These are phyloP conservation scores for Lactarius sp. DNA, from an alignment of 768 basidiomycete species.

Conservation along the genomic window DNA sequence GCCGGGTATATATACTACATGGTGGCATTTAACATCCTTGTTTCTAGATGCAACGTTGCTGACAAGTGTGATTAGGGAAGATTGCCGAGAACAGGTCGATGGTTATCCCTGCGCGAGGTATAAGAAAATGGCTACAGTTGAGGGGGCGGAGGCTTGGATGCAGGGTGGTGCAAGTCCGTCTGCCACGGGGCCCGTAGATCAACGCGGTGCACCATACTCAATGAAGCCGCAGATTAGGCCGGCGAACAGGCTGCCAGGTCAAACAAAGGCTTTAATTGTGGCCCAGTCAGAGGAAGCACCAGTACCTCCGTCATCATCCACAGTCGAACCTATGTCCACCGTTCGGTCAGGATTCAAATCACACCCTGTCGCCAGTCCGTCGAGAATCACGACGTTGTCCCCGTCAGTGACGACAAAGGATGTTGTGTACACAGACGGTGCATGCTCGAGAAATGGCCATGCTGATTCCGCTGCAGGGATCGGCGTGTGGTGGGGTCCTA, in stretches of 20 bases:
- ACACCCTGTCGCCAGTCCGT: not conserved
- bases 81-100: conserved; percentile 64
- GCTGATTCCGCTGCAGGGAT: conserved; percentile 65
- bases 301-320: not conserved
- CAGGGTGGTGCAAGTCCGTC: conserved; percentile 7
- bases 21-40: conserved; percentile 41
- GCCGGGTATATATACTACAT: conserved; percentile 65
- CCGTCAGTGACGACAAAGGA: conserved; percentile 33
- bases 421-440: conserved; percentile 83
- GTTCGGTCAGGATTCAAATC: not conserved
- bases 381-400: not conserved
- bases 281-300: not conserved
- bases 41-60: not conserved
- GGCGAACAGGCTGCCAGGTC: not conserved
- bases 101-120: conserved; percentile 56
- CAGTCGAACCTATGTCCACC: not conserved
- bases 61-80: conserved; percentile 47
- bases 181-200: not conserved
- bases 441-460: conserved; percentile 80
- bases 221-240: not conserved
- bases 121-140: conserved; percentile 58
- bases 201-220: not conserved
- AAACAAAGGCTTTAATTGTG: not conserved
- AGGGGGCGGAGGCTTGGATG: conserved; percentile 58
- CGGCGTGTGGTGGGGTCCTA: conserved; percentile 83